Evolutionary conservation across 495 filamentous ascomycete species (phyloP), one percentile per base, ranked within the genome.

Genomic region (Talaromyces thailandensis): DNA sequence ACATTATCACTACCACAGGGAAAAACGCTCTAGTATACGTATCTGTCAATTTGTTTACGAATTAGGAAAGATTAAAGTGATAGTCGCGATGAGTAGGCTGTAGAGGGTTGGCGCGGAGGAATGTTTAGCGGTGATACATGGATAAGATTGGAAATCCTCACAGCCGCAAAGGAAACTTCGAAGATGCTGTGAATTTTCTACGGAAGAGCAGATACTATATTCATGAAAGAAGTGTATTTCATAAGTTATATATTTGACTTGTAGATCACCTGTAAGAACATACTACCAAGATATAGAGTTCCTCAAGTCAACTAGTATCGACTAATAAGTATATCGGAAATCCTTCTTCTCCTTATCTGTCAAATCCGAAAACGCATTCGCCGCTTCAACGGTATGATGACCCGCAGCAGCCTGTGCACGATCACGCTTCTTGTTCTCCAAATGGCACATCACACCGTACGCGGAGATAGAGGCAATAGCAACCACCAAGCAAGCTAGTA

Each of bases 271-370:
- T 3, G 12, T 35, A 32, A 16, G 26, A 16, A 57, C 18, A 57
- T 56, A 35, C 28, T 16, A n/a, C 11, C 6, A 43, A 28, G 24
- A n/a, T 32, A 55, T 9, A 28, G 23, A 16, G 12, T 11, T 24
- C 21, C 6, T 14, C n/a, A 37, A 37, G 12, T 32, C 31, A 12
- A 37, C 29, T 12, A 29, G 55, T 24, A 51, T 31, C 12, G 21
- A 45, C 18, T 75, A n/a, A 81, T 66, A 0, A 78, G 72, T 59
- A 63, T 75, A 75, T 32, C 70, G 63, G 62, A 78, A 78, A 25
- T 68, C 65, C 26, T 62, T 64, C 64, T 78, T 75, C 60, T 72
- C 59, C 37, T 67, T 65, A 64, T 76, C 76, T 2, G 76, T 77
- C 63, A 76, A 57, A 64, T 77, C 75, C 40, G 70, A 64, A 58